Evolutionary conservation across 1,139 yeast species (phyloP).

Genomic region (Maudiozyma humilis): DNA sequence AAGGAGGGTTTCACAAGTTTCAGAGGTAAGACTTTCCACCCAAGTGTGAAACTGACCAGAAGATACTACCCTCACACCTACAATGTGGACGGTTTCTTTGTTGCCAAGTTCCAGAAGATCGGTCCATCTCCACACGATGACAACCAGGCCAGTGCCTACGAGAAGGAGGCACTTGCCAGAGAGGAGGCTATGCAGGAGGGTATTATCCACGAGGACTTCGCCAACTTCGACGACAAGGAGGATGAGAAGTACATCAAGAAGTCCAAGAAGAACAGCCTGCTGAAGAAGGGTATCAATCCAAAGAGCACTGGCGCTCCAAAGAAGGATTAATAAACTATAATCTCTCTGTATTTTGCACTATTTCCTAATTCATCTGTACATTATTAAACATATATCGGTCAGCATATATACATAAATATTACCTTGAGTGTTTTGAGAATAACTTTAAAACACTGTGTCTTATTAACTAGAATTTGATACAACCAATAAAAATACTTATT

Average conservation of each 20-base stretch:
- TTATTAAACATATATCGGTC: not conserved
- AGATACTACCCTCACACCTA: conserved; percentile 97
- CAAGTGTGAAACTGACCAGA: conserved; percentile 70
- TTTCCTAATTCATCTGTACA: conserved; percentile 1
- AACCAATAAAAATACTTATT: too few relatives aligned
- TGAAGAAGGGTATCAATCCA: conserved; percentile 78
- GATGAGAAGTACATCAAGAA: conserved; percentile 70
- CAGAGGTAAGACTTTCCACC: conserved; percentile 86
- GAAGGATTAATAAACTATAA: conserved; percentile 1
- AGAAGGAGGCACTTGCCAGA: conserved; percentile 73
- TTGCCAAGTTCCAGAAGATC: conserved; percentile 89
- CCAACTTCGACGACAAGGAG: conserved; percentile 66
- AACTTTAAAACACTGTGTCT: too few relatives aligned
- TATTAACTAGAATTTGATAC: too few relatives aligned
- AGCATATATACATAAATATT: conserved; percentile 2
- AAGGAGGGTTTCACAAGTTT: conserved; percentile 90
- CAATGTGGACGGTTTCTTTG: conserved; percentile 96
- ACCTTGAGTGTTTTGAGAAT: not conserved
- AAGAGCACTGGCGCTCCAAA: conserved; percentile 19
- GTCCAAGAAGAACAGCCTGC: conserved; percentile 62
- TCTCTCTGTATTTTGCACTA: not conserved
- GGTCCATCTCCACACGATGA: conserved; percentile 79
- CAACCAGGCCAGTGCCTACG: conserved; percentile 82
- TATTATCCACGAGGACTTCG: conserved; percentile 77
- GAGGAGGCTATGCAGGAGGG: conserved; percentile 68